These are phyloP conservation scores for Phalaenopsis hybrid DNA, from an alignment of 116 monocot species.

Conservation along the genomic window DNA sequence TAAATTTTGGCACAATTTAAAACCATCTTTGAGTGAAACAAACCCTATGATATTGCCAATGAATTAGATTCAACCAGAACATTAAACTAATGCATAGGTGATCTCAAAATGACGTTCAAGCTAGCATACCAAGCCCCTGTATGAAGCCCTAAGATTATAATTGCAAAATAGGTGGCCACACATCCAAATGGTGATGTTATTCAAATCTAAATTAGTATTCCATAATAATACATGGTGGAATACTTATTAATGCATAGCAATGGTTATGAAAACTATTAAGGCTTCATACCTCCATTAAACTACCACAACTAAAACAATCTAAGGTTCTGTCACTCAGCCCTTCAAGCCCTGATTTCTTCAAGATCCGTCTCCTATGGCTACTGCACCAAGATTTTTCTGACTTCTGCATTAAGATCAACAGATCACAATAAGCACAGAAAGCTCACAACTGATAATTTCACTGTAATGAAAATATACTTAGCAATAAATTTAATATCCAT, in stretches of 20 bases:
- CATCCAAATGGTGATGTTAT: not conserved
- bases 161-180: not conserved
- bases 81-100: no score
- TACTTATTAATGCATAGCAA: not conserved
- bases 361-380: constrained; percentile 16
- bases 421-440: constrained; percentile 1
- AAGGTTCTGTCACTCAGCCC: constrained; percentile 11
- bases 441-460: not conserved
- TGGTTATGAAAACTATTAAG: not conserved
- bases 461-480: not conserved
- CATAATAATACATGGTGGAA: not conserved
- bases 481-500: not conserved
- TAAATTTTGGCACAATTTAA: no score
- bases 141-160: no score
- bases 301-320: constrained; percentile 19
- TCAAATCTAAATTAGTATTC: not conserved
- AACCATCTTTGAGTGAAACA: no score
- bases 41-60: no score
- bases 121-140: no score
- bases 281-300: constrained; percentile 38
- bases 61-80: no score
- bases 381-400: constrained; percentile 22
- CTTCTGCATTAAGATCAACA: constrained; percentile 22
- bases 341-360: constrained; percentile 15
- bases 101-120: no score